Conservation (phyloP, 148 eudicot genomes). For the Vaccinium corymbosum region DNA sequence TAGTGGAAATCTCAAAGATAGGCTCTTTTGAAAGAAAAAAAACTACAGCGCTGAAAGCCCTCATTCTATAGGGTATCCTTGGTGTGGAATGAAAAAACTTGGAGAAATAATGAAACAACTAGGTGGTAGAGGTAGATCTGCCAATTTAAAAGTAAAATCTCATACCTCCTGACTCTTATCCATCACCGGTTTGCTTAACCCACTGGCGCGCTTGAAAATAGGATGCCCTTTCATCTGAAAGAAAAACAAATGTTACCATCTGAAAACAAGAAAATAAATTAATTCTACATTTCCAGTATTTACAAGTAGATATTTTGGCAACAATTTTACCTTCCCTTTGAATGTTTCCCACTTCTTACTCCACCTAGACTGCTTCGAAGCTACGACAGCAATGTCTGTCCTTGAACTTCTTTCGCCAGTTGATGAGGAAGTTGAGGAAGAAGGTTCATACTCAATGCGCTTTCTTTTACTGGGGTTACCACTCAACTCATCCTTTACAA, state of each 20-base stretch:
- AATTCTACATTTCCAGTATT: not conserved
- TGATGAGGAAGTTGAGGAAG: slow-evolving; percentile 30
- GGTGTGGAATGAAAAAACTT: not conserved
- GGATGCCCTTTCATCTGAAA: slow-evolving; percentile 73
- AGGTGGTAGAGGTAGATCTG: not conserved
- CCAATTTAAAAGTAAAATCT: not conserved
- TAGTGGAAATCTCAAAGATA: not conserved
- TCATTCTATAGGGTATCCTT: not conserved
- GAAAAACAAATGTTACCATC: slow-evolving; percentile 17
- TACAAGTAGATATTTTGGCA: not conserved
- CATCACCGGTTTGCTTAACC: slow-evolving; percentile 79
- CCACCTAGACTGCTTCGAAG: slow-evolving; percentile 65
- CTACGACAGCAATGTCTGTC: slow-evolving; percentile 72
- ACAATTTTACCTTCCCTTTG: slow-evolving; percentile 45
- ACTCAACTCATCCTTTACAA: slow-evolving; percentile 81
- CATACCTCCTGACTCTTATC: slow-evolving; percentile 86
- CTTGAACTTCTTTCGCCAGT: slow-evolving; percentile 65
- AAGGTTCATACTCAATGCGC: slow-evolving; percentile 45
- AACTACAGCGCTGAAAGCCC: not conserved
- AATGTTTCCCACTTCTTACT: slow-evolving; percentile 77
- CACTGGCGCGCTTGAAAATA: slow-evolving; percentile 63
- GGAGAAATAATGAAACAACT: not conserved
- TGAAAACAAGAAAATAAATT: not conserved
- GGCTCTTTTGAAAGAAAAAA: not conserved
- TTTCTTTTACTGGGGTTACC: slow-evolving; percentile 68